Evolutionary conservation across 768 basidiomycete genomes (phyloP), one percentile per base, ranked within the genome.

Genomic region (Boletus insuetus): DNA sequence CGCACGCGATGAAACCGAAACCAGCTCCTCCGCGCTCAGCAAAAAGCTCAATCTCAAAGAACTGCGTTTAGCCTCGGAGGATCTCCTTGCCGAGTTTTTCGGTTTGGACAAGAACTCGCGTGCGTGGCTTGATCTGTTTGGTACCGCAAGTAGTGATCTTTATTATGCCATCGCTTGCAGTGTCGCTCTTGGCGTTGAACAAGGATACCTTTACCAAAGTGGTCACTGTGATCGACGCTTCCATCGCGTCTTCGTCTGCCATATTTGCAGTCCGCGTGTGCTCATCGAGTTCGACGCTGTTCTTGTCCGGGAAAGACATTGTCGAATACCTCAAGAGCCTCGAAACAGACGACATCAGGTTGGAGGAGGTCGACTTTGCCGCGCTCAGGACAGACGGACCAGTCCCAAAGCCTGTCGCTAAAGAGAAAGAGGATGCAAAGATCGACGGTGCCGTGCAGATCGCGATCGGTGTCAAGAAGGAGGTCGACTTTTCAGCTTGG

Each of bases 381-480:
- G 76, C 79, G 11, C 68, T 91, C 48, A 84, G 82, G 68, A 70
- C 73, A 11, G 77, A 84, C 17, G 76, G 72, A 5, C 65, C 78
- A 53, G 47, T 57, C 43, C 29, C 66, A 51, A 64, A 69, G 32
- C 69, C 78, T 14, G 57, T 75, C 55, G 58, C 67, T 2, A 84
- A 83, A 61, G 84, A 85, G 60, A 87, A 86, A 64, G 87, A 87
- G 57, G 86, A 84, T 56, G 83, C 85, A 34, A 91, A 85, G 74
- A 89, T 91, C 56, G 90, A 96, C 56, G 92, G 89, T 45, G 86
- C 91, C 1, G 84, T 94, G 22, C 90, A 95, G 75, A 87, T 95
- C 63, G 94, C 95, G 35, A 91, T 98, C 67, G 90, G 92, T 49
- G 89, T 94, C 64, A 91, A 92, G 80, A 98, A 98, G 72, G 94